These are phyloP conservation scores for Xerocomellus intermedius DNA, from an alignment of 768 basidiomycete genomes.

Conservation along the genomic window DNA sequence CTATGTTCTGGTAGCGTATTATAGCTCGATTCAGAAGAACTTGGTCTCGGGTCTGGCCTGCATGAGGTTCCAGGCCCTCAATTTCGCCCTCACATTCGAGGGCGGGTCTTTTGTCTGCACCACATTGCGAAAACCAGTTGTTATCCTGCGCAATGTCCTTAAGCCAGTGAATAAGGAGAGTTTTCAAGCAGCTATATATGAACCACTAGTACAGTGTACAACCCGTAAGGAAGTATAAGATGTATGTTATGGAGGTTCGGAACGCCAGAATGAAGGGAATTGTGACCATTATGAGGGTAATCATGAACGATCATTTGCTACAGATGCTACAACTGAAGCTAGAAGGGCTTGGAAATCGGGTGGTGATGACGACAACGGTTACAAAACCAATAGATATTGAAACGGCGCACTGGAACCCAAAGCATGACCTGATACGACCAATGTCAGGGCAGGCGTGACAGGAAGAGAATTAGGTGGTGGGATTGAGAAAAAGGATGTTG, in stretches of 20 bases:
- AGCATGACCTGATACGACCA: constrained; percentile 14
- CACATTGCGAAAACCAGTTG: too few species aligned
- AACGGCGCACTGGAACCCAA: constrained; percentile 25
- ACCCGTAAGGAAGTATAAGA: constrained; percentile 36
- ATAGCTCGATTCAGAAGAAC: too few species aligned
- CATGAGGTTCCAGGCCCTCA: too few species aligned
- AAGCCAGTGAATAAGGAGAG: not conserved
- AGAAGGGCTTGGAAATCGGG: constrained; percentile 19
- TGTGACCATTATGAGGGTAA: constrained; percentile 34
- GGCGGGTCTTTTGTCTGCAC: too few species aligned
- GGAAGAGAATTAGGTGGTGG: constrained; percentile 7
- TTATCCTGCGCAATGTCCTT: too few species aligned
- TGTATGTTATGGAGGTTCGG: constrained; percentile 35
- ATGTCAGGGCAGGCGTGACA: constrained; percentile 8
- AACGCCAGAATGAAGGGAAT: constrained; percentile 28
- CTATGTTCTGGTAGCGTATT: too few species aligned
- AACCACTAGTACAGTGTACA: constrained; percentile 33
- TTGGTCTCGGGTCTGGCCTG: too few species aligned
- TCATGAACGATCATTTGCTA: constrained; percentile 36
- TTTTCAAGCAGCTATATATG: constrained; percentile 24
- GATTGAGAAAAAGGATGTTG: not conserved
- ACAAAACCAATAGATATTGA: constrained; percentile 34
- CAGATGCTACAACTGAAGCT: constrained; percentile 31
- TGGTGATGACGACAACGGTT: constrained; percentile 29
- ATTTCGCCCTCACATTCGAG: too few species aligned